Evolutionary conservation across 2,329 filamentous ascomycete genomes (phyloP), one percentile per base, ranked within the genome.

Genomic region (Aspergillus pseudoglaucus): DNA sequence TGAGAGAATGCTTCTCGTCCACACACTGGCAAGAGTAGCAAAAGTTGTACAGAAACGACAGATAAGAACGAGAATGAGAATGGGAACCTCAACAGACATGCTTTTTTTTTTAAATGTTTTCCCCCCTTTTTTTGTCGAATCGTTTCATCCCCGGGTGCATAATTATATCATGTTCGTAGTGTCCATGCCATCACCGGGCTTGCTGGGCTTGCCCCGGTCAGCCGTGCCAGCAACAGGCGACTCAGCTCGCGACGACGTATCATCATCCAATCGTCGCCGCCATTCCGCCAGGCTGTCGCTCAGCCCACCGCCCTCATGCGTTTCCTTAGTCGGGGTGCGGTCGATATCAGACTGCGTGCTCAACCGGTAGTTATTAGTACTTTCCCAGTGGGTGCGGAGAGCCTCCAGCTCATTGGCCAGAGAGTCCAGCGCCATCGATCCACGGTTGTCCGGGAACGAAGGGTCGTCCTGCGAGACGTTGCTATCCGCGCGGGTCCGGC

Each of bases 261-360:
- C 77, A 46, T 75, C 73, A 65, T 91, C 87, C 47, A 93, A 75
- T 59, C 85, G 78, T 67, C 87, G 87, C 57, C 88, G 78, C 88
- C 88, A 94, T 63, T 87, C 86, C 9, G 85, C 83, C 39, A 93
- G 69, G 58, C 82, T 88, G 63, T 85, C 84, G 59, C 81, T 88
- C 56, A 89, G 72, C 20, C 67, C 62, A 12, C 52, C 59, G 30
- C 65, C 62, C 5, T 68, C 66, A 23, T 63, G 62, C 18, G 60
- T 66, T 33, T 74, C 72, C 56, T 70, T 73, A 12, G 72, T 74
- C 14, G 73, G 73, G 2, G 73, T 75, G 42, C 71, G 74, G 48
- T 95, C 90, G 59, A 94, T 90, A 64, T 96, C 90, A 59, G 95
- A 94, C 45, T 87, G 83, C 61, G 85, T 90, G 68, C 88, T 95